phyloP scores from a whole-genome alignment of 306 rosid genomes.

The Albizia julibrissin region DNA sequence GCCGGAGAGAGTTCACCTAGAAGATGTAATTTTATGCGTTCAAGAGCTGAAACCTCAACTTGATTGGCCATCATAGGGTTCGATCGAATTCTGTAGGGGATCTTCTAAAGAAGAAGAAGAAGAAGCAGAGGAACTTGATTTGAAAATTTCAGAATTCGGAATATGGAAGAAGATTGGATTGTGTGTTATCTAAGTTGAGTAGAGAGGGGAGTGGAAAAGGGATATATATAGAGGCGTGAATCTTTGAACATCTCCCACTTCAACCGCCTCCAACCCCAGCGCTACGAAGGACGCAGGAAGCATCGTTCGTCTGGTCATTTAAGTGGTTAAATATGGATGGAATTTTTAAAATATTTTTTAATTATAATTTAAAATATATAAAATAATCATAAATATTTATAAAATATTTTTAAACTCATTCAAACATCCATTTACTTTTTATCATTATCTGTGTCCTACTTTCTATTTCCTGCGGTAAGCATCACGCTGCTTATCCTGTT shows the following conservation, averaged over 20 bases:
- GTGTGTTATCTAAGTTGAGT: slow-evolving; percentile 26
- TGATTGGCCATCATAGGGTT: slow-evolving; percentile 42
- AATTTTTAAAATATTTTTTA: too few species aligned
- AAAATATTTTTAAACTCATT: too few species aligned
- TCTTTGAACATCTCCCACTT: background rate
- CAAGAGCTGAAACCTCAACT: slow-evolving; percentile 42
- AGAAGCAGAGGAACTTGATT: background rate
- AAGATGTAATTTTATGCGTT: slow-evolving; percentile 62
- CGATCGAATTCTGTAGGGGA: background rate
- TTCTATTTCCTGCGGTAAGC: background rate
- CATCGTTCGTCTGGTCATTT: too few species aligned
- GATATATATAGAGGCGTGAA: slow-evolving; percentile 8
- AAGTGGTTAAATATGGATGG: too few species aligned
- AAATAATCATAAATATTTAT: too few species aligned
- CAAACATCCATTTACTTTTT: too few species aligned
- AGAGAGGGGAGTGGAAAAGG: slow-evolving; percentile 22
- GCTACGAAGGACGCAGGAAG: slow-evolving; percentile 28
- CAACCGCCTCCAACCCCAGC: background rate
- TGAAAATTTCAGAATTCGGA: background rate
- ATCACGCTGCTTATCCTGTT: background rate
- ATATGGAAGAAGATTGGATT: background rate
- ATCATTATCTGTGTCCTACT: background rate
- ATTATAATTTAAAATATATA: too few species aligned
- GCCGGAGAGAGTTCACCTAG: slow-evolving; percentile 70
- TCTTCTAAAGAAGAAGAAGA: background rate